A percentile compares a stretch with the other conserved stretches of the same genome.
These are phyloP conservation scores for Rhynchospora tenuis DNA, from an alignment of 176 grass and related monocot species.

Conservation along the genomic window DNA sequence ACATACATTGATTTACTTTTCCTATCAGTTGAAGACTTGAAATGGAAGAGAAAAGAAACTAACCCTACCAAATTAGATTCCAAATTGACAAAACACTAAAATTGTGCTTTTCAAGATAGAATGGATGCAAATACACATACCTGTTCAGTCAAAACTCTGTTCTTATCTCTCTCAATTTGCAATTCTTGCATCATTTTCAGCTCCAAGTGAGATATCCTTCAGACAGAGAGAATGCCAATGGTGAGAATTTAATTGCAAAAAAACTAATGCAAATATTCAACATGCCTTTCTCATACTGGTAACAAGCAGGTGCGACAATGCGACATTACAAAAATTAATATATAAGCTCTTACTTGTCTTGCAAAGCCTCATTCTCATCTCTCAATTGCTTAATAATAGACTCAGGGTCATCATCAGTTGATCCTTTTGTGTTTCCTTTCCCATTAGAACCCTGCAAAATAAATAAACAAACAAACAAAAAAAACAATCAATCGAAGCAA, in stretches of 20 bases:
- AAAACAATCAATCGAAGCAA: not conserved
- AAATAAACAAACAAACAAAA: not conserved
- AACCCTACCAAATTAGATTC: slow-evolving; percentile 1
- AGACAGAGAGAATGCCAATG: slow-evolving; percentile 29
- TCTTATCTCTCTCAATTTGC: slow-evolving; percentile 56
- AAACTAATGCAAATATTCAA: not conserved
- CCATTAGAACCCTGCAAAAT: slow-evolving; percentile 32
- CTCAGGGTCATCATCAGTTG: slow-evolving; percentile 12
- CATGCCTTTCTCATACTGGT: too few relatives aligned
- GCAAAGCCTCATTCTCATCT: slow-evolving; percentile 63
- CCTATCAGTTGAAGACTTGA: not conserved
- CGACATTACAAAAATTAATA: not conserved
- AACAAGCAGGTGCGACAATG: too few relatives aligned
- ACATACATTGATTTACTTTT: not conserved
- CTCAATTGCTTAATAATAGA: slow-evolving; percentile 51
- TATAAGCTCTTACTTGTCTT: slow-evolving; percentile 61
- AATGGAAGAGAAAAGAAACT: not conserved
- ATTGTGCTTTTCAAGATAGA: not conserved
- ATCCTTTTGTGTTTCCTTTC: slow-evolving; percentile 22
- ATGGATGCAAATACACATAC: slow-evolving; percentile 33
- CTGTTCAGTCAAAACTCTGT: slow-evolving; percentile 62
- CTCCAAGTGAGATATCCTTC: slow-evolving; percentile 56
- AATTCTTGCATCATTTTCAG: slow-evolving; percentile 50
- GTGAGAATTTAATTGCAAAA: slow-evolving; percentile 8
- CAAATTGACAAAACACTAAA: not conserved